Evolutionary conservation across 345 rosid genomes (phyloP), one percentile per base, ranked within the genome.

Genomic region (Ceriops zippeliana): DNA sequence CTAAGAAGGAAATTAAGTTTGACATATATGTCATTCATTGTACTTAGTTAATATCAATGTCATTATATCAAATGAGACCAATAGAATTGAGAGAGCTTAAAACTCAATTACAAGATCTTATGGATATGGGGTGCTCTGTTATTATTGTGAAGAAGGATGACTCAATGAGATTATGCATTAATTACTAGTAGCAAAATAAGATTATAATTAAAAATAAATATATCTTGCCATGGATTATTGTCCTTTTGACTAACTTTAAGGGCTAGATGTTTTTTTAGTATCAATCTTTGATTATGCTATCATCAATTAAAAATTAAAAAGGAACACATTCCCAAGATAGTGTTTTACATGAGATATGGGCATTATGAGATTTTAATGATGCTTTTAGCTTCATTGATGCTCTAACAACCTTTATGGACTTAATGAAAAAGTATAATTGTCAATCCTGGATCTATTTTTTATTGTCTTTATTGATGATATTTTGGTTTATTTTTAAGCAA

Each of bases 321-420:
- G 4, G 22, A 24, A 0, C 52, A 53, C 32, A 8, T 62, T 9
- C 16, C 31, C 0, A 70, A 34, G 17, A 31, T 19, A 0, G 42
- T 61, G 1, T 62, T 62, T 34, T 10, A 62, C 2, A 70, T 17
- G 2, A 6, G 37, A 10, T 62, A 70, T 62, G 56, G 67, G 2
- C 53, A 62, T 5, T 70, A 70, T 34, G 62, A 70, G 19, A 46
- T 59, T 32, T 20, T 38, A 22, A 46, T 69, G 26, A 61, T 69
- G 59, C 46, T 27, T 69, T 69, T 19, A 27, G 58, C 21, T 46
- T 69, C 13, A 38, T 66, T 6, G 59, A 69, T 59, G 63, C 65
- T 15, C 22, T 19, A 16, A 6, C 26, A 38, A 9, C 37, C 1
- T 69, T 58, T 22, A 58, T 58, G 58, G 38, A 24, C 1, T 30